Percentiles rank a stretch among this genome's conserved stretches.
phyloP scores from a whole-genome alignment of 2,329 filamentous ascomycete species.

The Colletotrichum lentis region DNA sequence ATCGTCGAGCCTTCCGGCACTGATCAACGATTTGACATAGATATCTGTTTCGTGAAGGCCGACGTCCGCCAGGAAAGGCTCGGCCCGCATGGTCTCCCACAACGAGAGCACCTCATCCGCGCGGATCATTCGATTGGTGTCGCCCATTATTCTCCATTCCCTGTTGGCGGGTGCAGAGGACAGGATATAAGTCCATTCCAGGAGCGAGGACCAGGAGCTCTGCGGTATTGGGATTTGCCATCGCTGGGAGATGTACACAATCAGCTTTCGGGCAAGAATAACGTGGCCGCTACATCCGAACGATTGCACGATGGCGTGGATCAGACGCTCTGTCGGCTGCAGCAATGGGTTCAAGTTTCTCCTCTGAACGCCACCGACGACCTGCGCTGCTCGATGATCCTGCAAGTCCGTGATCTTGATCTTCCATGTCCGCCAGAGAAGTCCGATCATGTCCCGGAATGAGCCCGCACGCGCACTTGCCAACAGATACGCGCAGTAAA shows the following conservation, averaged over 20 bases:
- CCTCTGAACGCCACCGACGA: slow-evolving; percentile 47
- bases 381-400: slow-evolving; percentile 38
- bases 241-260: slow-evolving; percentile 68
- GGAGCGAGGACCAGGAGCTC: slow-evolving; percentile 70
- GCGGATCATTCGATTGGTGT: slow-evolving; percentile 48
- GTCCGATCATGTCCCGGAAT: slow-evolving; percentile 16
- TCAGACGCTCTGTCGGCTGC: slow-evolving; percentile 64
- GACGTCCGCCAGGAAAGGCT: slow-evolving; percentile 65
- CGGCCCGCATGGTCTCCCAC: slow-evolving; percentile 66
- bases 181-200: slow-evolving; percentile 72
- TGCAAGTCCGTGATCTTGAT: slow-evolving; percentile 23
- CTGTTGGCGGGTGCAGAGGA: slow-evolving; percentile 49
- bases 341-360: slow-evolving; percentile 61
- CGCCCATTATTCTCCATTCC: slow-evolving; percentile 49
- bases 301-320: slow-evolving; percentile 72
- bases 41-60: slow-evolving; percentile 64
- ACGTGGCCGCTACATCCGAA: slow-evolving; percentile 74
- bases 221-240: slow-evolving; percentile 66
- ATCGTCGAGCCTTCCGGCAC: slow-evolving; percentile 14
- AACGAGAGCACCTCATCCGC: slow-evolving; percentile 58
- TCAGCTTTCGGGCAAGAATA: slow-evolving; percentile 62
- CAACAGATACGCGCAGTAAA: slow-evolving; percentile 31
- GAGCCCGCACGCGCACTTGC: slow-evolving; percentile 30
- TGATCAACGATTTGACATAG: slow-evolving; percentile 52
- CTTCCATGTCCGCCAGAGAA: slow-evolving; percentile 21